Evolutionary conservation across 1,284 basidiomycete genomes (phyloP).

Genomic region (Ganoderma lucidum): DNA sequence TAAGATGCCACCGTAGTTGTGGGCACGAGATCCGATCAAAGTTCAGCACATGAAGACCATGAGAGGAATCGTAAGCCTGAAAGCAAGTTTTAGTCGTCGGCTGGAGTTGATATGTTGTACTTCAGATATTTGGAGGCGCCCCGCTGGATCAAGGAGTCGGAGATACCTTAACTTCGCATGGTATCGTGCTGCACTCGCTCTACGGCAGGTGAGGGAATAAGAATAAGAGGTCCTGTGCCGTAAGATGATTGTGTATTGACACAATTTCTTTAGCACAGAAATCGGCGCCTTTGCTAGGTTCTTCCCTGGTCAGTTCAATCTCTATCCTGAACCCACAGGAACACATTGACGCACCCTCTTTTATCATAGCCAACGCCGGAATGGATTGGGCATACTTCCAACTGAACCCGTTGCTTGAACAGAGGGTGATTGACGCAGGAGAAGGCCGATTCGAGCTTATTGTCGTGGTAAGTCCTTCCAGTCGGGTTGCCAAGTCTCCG

Average conservation of each 20-base stretch:
- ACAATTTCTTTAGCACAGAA: slow-evolving; percentile 32
- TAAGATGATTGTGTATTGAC: neutral
- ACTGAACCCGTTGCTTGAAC: slow-evolving; percentile 11
- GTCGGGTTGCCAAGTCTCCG: neutral
- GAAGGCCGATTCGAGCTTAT: slow-evolving; percentile 34
- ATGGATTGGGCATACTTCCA: slow-evolving; percentile 37
- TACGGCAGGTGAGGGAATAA: slow-evolving; percentile 37
- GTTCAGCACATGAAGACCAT: slow-evolving; percentile 29
- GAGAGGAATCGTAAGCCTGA: slow-evolving; percentile 30
- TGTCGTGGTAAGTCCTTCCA: slow-evolving; percentile 25
- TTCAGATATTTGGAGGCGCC: slow-evolving; percentile 41
- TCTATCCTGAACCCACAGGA: neutral
- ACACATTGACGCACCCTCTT: neutral
- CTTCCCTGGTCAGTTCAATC: slow-evolving; percentile 19
- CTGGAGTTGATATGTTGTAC: neutral
- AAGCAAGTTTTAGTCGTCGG: too few species aligned
- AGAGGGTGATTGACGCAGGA: slow-evolving; percentile 27
- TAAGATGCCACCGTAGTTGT: slow-evolving; percentile 22
- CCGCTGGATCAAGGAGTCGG: slow-evolving; percentile 40
- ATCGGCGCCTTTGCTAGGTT: slow-evolving; percentile 27
- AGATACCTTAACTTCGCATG: slow-evolving; percentile 34
- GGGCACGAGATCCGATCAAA: slow-evolving; percentile 32
- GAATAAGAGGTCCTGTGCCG: neutral
- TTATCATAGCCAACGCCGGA: slow-evolving; percentile 22
- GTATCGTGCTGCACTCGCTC: slow-evolving; percentile 32